Conservation (phyloP, 73 alveolate species). For the Paramecium sexaurelia region DNA sequence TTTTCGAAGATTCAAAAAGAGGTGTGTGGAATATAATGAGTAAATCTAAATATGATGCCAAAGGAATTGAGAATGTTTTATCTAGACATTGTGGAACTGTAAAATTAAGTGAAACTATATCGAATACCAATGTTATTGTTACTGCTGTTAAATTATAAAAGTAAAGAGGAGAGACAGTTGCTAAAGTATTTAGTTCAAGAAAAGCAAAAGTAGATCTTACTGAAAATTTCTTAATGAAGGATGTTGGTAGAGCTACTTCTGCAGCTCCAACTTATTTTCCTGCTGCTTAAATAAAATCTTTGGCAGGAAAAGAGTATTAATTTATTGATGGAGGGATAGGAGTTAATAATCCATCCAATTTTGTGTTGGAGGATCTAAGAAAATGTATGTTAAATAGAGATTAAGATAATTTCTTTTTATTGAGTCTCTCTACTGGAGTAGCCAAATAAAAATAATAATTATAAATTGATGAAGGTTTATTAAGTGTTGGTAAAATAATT, state of each 20-base stretch:
- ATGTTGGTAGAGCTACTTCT: constrained; percentile 63
- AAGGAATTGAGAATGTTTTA: constrained; percentile 50
- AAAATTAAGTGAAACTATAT: constrained; percentile 34
- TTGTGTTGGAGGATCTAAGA: constrained; percentile 53
- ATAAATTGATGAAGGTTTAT: constrained; percentile 32
- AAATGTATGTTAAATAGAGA: constrained; percentile 53
- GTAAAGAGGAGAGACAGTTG: constrained; percentile 32
- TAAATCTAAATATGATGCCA: constrained; percentile 52
- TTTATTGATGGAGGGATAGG: constrained; percentile 67
- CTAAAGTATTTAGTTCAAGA: constrained; percentile 55
- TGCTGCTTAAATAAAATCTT: constrained; percentile 58
- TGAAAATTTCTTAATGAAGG: constrained; percentile 63
- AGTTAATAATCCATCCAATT: constrained; percentile 56
- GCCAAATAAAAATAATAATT: not conserved
- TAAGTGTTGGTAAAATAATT: constrained; percentile 41
- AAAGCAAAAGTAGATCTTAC: constrained; percentile 47
- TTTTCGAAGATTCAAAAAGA: constrained; percentile 49
- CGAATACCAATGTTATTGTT: constrained; percentile 47
- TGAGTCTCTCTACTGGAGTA: constrained; percentile 60
- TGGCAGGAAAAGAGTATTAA: constrained; percentile 41
- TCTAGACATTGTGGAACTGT: constrained; percentile 24
- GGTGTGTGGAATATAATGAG: constrained; percentile 31
- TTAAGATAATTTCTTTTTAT: constrained; percentile 54
- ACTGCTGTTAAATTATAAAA: constrained; percentile 56
- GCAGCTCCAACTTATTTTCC: constrained; percentile 69